Evolutionary conservation across 2,329 filamentous ascomycete genomes (phyloP).

Genomic region (Colletotrichum sp.): DNA sequence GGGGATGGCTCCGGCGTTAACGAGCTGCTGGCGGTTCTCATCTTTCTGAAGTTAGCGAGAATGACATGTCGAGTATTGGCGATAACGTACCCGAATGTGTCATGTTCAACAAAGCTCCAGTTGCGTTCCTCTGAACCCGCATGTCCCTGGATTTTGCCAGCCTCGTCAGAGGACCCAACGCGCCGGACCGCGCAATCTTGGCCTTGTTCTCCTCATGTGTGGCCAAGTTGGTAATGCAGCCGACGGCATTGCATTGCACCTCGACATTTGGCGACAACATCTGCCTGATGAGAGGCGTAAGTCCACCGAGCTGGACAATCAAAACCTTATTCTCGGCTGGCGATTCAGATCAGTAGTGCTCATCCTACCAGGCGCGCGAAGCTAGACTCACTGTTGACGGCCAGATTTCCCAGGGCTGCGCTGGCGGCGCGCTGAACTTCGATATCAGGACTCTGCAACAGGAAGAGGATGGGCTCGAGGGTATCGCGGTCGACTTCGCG

Average conservation of each 20-base stretch:
- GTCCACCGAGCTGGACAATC: conserved; percentile 90
- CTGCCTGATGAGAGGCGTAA: conserved; percentile 91
- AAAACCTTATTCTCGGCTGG: conserved; percentile 97
- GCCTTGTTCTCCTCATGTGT: conserved; percentile 99
- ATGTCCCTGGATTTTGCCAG: conserved; percentile 98
- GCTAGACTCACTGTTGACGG: conserved; percentile 83
- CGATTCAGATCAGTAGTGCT: background rate
- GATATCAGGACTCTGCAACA: conserved; percentile 93
- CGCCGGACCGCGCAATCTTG: conserved; percentile 95
- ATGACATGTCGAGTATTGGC: background rate
- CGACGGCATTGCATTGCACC: conserved; percentile 98
- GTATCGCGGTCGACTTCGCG: conserved; percentile 94
- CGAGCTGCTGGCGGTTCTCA: conserved; percentile 96
- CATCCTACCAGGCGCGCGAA: background rate
- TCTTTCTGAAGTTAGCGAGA: conserved; percentile 56
- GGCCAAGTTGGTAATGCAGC: conserved; percentile 97
- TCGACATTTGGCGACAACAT: conserved; percentile 99
- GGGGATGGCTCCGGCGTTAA: conserved; percentile 96
- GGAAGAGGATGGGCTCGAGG: conserved; percentile 92
- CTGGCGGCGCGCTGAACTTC: conserved; percentile 97
- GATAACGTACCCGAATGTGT: conserved; percentile 84
- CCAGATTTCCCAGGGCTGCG: conserved; percentile 92
- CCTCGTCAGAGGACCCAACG: conserved; percentile 86
- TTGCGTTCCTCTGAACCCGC: conserved; percentile 97
- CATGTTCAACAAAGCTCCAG: conserved; percentile 96